Percentiles rank a stretch among this genome's conserved stretches.
phyloP scores from a whole-genome alignment of 345 rosid species.

The Citrus trifoliata region DNA sequence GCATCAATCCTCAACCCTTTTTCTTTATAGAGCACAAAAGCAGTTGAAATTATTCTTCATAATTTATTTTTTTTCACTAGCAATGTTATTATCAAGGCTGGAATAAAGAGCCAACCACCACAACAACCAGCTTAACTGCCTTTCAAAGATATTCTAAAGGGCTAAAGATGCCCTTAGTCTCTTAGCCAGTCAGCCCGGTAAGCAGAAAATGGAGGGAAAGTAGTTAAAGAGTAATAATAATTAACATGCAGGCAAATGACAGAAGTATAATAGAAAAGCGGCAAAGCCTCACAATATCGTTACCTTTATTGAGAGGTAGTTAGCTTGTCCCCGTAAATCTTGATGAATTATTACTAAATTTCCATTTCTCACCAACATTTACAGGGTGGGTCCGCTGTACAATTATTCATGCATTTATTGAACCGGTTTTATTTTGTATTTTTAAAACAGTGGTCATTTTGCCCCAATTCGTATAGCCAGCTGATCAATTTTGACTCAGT shows the following conservation, averaged over 20 bases:
- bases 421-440: not conserved
- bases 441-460: too few relatives aligned
- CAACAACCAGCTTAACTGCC: constrained; percentile 34
- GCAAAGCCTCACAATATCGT: not conserved
- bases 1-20: not conserved
- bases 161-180: not conserved
- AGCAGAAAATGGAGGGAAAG: not conserved
- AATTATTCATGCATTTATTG: not conserved
- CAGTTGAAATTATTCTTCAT: not conserved
- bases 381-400: not conserved
- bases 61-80: not conserved
- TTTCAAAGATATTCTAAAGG: not conserved
- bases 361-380: not conserved
- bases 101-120: constrained; percentile 26
- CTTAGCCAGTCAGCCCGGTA: too few relatives aligned
- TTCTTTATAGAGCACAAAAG: not conserved
- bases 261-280: not conserved
- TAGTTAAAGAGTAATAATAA: not conserved
- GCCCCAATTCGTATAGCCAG: too few relatives aligned
- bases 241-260: not conserved
- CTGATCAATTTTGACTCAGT: too few relatives aligned
- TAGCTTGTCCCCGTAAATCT: not conserved
- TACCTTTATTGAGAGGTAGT: not conserved
- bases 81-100: not conserved
- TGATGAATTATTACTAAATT: not conserved